A percentile compares a stretch with the other conserved stretches of the same genome.
phyloP scores from a whole-genome alignment of 768 basidiomycete species.

The Amanita inopinata region DNA sequence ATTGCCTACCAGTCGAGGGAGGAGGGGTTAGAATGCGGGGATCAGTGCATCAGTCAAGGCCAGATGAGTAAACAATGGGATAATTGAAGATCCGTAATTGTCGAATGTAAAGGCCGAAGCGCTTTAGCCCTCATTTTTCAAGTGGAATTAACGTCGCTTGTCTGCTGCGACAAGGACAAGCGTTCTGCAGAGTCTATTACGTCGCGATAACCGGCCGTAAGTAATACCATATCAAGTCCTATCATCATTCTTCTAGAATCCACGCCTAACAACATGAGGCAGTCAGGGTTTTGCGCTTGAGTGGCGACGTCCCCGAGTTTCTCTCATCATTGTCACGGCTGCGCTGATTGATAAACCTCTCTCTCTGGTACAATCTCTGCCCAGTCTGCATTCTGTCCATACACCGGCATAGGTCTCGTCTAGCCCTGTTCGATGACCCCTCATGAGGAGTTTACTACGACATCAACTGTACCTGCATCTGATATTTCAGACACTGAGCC shows the following conservation, averaged over 20 bases:
- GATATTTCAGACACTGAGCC: slow-evolving; percentile 6
- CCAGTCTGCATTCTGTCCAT: background rate
- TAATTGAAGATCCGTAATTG: background rate
- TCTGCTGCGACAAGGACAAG: background rate
- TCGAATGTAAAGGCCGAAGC: background rate
- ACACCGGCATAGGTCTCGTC: background rate
- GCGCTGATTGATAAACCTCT: no score
- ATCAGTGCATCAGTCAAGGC: background rate
- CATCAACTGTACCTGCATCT: background rate
- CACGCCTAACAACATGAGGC: slow-evolving; percentile 8
- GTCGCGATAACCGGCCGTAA: background rate
- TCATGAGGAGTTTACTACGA: background rate
- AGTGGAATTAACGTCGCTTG: background rate
- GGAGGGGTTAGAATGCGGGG: background rate
- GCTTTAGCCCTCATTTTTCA: background rate
- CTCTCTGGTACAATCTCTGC: no score
- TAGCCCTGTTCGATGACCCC: background rate
- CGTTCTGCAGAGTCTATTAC: background rate
- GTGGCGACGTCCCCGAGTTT: background rate
- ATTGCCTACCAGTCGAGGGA: background rate
- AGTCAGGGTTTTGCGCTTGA: slow-evolving; percentile 1
- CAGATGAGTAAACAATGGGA: slow-evolving; percentile 1
- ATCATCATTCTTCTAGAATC: slow-evolving; percentile 1
- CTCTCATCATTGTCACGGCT: no score
- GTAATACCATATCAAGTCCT: background rate